Conservation (phyloP, 805 yeast genomes). For the Komagataella pseudopastoris region DNA sequence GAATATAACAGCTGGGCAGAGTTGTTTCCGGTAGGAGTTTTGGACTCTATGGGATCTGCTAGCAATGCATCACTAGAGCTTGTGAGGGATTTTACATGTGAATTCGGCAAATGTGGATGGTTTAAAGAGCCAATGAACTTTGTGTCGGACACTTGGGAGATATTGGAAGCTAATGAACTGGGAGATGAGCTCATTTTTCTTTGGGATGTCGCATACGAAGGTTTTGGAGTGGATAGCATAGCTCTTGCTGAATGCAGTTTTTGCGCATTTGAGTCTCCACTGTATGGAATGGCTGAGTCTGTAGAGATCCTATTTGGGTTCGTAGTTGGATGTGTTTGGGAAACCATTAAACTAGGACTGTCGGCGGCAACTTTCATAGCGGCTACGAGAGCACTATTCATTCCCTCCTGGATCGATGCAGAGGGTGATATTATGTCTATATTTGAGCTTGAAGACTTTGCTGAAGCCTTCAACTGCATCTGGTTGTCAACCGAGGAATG, state of each 20-base stretch:
- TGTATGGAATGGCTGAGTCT: background rate
- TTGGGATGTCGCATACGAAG: background rate
- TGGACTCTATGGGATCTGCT: background rate
- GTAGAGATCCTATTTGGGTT: background rate
- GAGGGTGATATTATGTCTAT: background rate
- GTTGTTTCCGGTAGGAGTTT: background rate
- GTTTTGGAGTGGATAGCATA: background rate
- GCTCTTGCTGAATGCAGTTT: background rate
- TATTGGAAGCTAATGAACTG: background rate
- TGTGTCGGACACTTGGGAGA: background rate
- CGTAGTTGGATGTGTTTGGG: background rate
- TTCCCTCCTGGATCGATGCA: background rate
- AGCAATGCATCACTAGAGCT: background rate
- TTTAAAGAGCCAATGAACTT: background rate
- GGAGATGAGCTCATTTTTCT: background rate
- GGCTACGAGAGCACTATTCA: background rate
- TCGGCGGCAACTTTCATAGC: background rate
- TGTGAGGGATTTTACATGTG: background rate
- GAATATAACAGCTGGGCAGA: background rate
- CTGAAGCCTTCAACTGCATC: background rate
- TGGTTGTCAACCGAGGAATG: background rate
- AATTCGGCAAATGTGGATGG: background rate
- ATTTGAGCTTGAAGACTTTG: background rate
- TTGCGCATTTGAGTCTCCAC: background rate
- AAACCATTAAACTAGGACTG: background rate